Evolutionary conservation across 257 asterid species (phyloP).

Genomic region (Solanum rostratum): DNA sequence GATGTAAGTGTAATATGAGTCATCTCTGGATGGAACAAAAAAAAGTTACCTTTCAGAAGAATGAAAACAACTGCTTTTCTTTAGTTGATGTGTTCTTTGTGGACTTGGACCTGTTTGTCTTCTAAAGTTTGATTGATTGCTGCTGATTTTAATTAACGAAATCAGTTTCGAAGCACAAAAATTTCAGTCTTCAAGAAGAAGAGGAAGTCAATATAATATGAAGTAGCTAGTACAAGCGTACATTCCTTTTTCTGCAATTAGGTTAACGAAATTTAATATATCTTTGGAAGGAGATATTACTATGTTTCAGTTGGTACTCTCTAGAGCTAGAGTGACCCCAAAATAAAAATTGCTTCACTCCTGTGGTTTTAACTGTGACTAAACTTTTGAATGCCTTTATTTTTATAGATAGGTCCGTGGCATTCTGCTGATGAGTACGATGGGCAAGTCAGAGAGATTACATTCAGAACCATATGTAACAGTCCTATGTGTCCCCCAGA

Average conservation of each 20-base stretch:
- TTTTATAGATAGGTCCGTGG: slow-evolving; percentile 73
- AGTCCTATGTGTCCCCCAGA: slow-evolving; percentile 96
- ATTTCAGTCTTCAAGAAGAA: background rate
- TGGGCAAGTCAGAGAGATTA: slow-evolving; percentile 81
- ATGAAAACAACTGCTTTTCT: background rate
- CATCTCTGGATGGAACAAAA: background rate
- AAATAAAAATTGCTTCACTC: background rate
- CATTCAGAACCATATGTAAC: slow-evolving; percentile 57
- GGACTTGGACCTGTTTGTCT: background rate
- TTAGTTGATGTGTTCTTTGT: background rate
- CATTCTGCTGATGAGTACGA: slow-evolving; percentile 66
- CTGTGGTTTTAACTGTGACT: background rate
- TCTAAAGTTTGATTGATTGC: background rate
- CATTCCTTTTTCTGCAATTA: background rate
- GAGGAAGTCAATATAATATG: background rate
- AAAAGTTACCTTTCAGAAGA: background rate
- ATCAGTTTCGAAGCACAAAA: background rate
- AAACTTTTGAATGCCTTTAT: slow-evolving; percentile 3
- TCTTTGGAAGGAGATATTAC: background rate
- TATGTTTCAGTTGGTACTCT: background rate
- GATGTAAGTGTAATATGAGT: background rate
- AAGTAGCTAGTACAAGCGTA: background rate
- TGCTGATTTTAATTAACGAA: background rate
- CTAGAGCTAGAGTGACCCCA: background rate
- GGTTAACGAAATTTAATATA: background rate